Percentiles rank a stretch among this genome's conserved stretches.
Conservation (phyloP, 169 alveolate genomes). For the Eimeria tenella region DNA sequence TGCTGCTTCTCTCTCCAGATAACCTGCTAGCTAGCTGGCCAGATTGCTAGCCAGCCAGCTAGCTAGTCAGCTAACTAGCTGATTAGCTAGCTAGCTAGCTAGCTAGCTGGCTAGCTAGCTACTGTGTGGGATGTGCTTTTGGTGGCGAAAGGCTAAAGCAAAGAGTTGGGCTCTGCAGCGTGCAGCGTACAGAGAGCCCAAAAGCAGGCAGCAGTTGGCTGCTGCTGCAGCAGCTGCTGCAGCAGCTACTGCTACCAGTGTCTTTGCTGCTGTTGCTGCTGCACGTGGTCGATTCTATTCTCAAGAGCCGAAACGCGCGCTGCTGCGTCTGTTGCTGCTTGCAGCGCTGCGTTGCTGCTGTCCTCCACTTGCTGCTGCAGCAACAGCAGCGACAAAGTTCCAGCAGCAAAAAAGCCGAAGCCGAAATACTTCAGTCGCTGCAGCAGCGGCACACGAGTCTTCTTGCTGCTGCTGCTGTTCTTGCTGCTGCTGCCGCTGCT, state of each 20-base stretch:
- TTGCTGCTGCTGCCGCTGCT: conserved; percentile 28
- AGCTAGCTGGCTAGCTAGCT: neutral
- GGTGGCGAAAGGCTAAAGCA: neutral
- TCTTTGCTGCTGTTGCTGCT: conserved; percentile 52
- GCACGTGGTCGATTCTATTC: neutral
- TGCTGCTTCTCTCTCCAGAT: neutral
- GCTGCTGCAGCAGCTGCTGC: conserved; percentile 25
- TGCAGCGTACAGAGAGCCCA: neutral
- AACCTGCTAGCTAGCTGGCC: neutral
- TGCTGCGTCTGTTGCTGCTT: conserved; percentile 46
- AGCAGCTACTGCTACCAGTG: neutral
- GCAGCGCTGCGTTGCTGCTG: conserved; percentile 33
- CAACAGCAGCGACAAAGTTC: neutral
- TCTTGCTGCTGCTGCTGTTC: conserved; percentile 59
- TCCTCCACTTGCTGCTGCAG: conserved; percentile 38
- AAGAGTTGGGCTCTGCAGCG: neutral
- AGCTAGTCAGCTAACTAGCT: neutral
- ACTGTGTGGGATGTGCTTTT: neutral
- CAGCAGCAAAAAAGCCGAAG: conserved; percentile 4
- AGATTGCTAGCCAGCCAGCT: neutral
- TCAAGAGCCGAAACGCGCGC: neutral
- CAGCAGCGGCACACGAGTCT: conserved; percentile 8
- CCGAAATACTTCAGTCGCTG: conserved; percentile 55
- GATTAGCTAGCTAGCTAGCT: neutral
- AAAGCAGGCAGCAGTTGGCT: neutral